Evolutionary conservation across 1,284 basidiomycete genomes (phyloP), one percentile per base, ranked within the genome.

Genomic region (Boletus hoseneyae): DNA sequence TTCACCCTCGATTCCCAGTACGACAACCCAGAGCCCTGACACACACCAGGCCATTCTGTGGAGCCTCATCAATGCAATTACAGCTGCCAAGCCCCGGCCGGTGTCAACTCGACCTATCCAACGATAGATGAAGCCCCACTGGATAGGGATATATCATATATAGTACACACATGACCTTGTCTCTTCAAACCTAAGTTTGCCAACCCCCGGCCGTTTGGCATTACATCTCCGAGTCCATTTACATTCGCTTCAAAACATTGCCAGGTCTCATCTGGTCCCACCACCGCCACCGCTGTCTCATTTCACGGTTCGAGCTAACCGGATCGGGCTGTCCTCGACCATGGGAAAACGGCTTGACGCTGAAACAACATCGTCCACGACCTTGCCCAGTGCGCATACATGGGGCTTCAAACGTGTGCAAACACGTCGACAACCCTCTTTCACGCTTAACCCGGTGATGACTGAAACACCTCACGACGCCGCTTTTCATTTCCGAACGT

Each of bases 401-500:
- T 12, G 39, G 21, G 9, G n/a, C 16, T 30, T 9, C 5, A 25
- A 18, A 23, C 21, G 21, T 23, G 2, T 11, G 32, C 25, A 10
- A 23, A n/a, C 19, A 39, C 37, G 13, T 43, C 32, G 37, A 37
- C 35, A n/a, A 34, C 32, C 30, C 19, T 34, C 40, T 30, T 23
- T 12, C 29, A 12, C 33, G 34, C 21, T 5, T 9, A 4, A n/a
- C 12, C 12, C 18, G 32, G 36, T 45, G 33, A 36, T 49, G 37
- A 36, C 42, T 37, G 32, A 42, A 27, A 15, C 8, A 47, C 32
- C 30, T 42, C 45, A 54, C 33, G 19, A 34, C 32, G 23, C 43
- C 25, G 15, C 38, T n/a, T 46, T 64, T 60, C 58, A 65, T 65
- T 42, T 65, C 63, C 62, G 58, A 51, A 54, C 13, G n/a, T 32